These are phyloP conservation scores for Pluteus cervinus DNA, from an alignment of 768 basidiomycete species.

Conservation along the genomic window DNA sequence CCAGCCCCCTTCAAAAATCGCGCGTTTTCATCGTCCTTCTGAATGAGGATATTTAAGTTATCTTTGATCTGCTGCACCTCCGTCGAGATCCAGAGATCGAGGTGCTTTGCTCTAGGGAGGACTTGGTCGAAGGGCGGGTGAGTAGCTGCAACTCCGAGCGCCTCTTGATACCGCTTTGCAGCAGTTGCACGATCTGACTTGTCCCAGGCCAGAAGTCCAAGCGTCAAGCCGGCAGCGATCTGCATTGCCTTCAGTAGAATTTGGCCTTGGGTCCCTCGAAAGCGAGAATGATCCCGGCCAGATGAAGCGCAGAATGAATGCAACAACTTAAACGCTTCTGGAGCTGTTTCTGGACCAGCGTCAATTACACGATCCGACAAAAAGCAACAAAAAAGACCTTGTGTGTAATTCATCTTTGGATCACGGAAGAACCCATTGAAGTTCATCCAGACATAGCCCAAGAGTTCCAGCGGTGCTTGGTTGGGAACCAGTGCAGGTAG, in stretches of 20 bases:
- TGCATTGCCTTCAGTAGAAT: slow-evolving; percentile 27
- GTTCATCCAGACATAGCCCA: slow-evolving; percentile 21
- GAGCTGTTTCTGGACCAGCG: slow-evolving; percentile 11
- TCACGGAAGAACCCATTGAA: slow-evolving; percentile 22
- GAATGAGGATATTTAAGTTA: slow-evolving; percentile 18
- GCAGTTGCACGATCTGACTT: slow-evolving; percentile 23
- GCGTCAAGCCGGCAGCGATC: slow-evolving; percentile 19
- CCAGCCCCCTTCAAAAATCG: slow-evolving; percentile 5
- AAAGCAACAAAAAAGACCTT: too few species aligned
- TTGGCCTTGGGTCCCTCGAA: slow-evolving; percentile 16
- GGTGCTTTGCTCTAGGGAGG: too few species aligned
- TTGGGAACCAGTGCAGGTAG: slow-evolving; percentile 10
- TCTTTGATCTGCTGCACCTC: slow-evolving; percentile 16
- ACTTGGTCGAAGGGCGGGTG: slow-evolving; percentile 12
- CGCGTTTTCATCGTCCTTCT: slow-evolving; percentile 17
- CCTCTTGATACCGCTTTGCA: slow-evolving; percentile 25
- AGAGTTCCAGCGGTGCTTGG: slow-evolving; percentile 16
- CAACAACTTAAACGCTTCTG: slow-evolving; percentile 24
- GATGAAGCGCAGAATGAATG: slow-evolving; percentile 18
- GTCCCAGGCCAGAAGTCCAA: slow-evolving; percentile 26
- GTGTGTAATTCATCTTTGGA: slow-evolving; percentile 12
- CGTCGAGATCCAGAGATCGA: slow-evolving; percentile 15
- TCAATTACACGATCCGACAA: too few species aligned
- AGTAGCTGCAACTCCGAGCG: slow-evolving; percentile 20
- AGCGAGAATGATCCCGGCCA: slow-evolving; percentile 11